Conservation (phyloP, 306 rosid genomes). For the Gleditsia sinensis region DNA sequence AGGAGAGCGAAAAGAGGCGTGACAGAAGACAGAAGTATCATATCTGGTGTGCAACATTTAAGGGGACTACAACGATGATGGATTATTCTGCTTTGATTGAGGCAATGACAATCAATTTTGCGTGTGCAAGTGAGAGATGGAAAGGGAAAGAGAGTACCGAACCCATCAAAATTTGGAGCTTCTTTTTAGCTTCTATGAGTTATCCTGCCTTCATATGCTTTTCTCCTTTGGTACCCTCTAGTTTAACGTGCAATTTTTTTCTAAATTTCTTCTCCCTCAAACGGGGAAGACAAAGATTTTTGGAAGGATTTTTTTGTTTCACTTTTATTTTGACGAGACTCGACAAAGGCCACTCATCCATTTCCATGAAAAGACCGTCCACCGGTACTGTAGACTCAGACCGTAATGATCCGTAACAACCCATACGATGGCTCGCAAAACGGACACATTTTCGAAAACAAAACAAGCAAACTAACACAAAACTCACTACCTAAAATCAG, state of each 20-base stretch:
- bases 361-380: constrained; percentile 73
- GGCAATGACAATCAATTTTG: constrained; percentile 31
- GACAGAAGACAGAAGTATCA: constrained; percentile 14
- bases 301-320: neutral
- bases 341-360: constrained; percentile 37
- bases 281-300: constrained; percentile 38
- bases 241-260: constrained; percentile 31
- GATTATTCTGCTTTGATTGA: constrained; percentile 18
- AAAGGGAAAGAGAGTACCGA: constrained; percentile 39
- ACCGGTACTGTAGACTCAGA: constrained; percentile 42
- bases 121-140: neutral
- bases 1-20: neutral
- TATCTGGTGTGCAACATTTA: constrained; percentile 30
- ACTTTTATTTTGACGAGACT: constrained; percentile 61
- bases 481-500: neutral
- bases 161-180: constrained; percentile 43
- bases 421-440: constrained; percentile 33
- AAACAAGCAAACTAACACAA: neutral
- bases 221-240: constrained; percentile 45
- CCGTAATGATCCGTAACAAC: constrained; percentile 36
- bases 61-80: constrained; percentile 28
- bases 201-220: constrained; percentile 26
- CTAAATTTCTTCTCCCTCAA: constrained; percentile 39
- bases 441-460: constrained; percentile 9
- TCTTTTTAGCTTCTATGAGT: constrained; percentile 21